These are phyloP conservation scores for Solanum chilense DNA, from an alignment of 257 asterid genomes.

Conservation along the genomic window DNA sequence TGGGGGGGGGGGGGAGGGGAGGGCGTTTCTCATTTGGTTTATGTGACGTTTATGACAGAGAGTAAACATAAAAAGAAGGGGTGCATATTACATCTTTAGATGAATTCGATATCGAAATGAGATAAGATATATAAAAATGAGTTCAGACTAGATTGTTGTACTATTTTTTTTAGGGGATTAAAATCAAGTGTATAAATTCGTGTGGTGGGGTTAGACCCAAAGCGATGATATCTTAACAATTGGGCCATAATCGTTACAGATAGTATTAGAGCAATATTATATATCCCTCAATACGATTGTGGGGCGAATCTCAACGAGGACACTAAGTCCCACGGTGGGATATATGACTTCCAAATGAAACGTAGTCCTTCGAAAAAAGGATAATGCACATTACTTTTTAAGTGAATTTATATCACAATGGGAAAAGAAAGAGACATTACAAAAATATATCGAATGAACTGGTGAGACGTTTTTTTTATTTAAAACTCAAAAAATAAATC, in stretches of 20 bases:
- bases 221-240: background rate
- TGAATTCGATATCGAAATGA: background rate
- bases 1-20: too few species aligned
- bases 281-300: background rate
- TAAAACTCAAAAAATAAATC: background rate
- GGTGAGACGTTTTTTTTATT: background rate
- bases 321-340: background rate
- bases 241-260: background rate
- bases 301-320: background rate
- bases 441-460: background rate
- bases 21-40: background rate
- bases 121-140: background rate
- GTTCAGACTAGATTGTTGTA: rapidly evolving
- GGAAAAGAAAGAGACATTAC: background rate
- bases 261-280: background rate
- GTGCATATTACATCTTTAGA: background rate
- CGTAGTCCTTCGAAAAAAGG: background rate
- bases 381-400: background rate
- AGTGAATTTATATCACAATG: background rate
- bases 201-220: background rate
- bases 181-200: background rate
- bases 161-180: background rate
- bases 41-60: background rate
- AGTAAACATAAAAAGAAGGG: background rate
- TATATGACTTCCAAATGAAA: background rate